phyloP scores from a whole-genome alignment of 371 early-diverging fungal species.

The Rhizopus sp. region DNA sequence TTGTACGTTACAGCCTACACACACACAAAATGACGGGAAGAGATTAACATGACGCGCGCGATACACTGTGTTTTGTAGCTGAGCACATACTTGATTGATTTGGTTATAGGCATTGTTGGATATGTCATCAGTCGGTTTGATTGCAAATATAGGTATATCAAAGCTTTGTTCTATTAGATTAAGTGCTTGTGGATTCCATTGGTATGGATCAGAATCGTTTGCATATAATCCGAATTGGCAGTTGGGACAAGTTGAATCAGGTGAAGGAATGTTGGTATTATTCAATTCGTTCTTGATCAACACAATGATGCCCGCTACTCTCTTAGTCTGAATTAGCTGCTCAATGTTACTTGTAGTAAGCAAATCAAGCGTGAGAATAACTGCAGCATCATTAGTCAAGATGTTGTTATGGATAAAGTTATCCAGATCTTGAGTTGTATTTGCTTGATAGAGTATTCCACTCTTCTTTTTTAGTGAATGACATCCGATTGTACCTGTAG shows the following conservation, averaged over 20 bases:
- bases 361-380: constrained; percentile 64
- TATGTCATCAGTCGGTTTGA: constrained; percentile 48
- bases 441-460: constrained; percentile 64
- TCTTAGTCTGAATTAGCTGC: constrained; percentile 15
- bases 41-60: too few relatives aligned
- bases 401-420: constrained; percentile 36
- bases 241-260: constrained; percentile 71
- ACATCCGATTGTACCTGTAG: constrained; percentile 62
- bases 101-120: constrained; percentile 42
- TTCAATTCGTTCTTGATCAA: constrained; percentile 9
- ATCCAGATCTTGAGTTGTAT: constrained; percentile 52
- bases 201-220: constrained; percentile 44
- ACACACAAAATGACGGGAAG: neutral
- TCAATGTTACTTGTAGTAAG: constrained; percentile 44
- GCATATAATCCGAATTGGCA: constrained; percentile 74
- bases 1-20: constrained; percentile 58
- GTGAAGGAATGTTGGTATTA: constrained; percentile 37
- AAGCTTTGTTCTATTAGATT: constrained; percentile 53
- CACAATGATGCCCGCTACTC: constrained; percentile 32
- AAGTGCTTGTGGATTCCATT: constrained; percentile 78
- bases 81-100: constrained; percentile 24
- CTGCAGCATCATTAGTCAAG: constrained; percentile 45
- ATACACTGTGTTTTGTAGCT: neutral
- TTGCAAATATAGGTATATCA: constrained; percentile 71
- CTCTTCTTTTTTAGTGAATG: constrained; percentile 39